Conservation (phyloP, 148 eudicot species). For the Rheum nobile region DNA sequence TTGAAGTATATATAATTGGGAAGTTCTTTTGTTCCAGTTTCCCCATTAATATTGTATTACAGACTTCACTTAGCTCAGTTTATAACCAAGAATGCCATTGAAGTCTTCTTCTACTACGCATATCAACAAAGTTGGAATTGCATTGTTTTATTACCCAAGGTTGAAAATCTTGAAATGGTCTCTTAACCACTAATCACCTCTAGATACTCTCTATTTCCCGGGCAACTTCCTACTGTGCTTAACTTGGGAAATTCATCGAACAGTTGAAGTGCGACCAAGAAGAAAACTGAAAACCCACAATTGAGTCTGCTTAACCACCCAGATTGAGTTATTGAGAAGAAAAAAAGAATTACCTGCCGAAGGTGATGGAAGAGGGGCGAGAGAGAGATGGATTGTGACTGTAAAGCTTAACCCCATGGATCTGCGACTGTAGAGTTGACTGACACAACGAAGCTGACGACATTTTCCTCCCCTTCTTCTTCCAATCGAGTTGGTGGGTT, state of each 20-base stretch:
- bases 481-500: background rate
- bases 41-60: background rate
- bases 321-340: no score
- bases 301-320: background rate
- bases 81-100: background rate
- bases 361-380: slow-evolving; percentile 38
- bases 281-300: background rate
- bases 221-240: background rate
- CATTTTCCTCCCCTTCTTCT: slow-evolving; percentile 25
- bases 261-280: background rate
- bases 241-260: background rate
- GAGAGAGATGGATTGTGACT: slow-evolving; percentile 28
- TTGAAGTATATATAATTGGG: background rate
- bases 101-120: background rate
- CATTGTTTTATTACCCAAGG: background rate
- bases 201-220: background rate
- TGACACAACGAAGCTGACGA: slow-evolving; percentile 50
- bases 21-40: background rate
- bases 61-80: background rate
- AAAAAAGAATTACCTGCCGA: slow-evolving; percentile 30
- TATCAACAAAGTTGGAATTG: background rate
- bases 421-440: slow-evolving; percentile 63
- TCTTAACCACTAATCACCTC: background rate
- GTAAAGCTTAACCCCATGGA: slow-evolving; percentile 29
- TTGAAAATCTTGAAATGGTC: no score